These are phyloP conservation scores for Corchorus olitorius DNA, from an alignment of 345 rosid genomes.

Conservation along the genomic window DNA sequence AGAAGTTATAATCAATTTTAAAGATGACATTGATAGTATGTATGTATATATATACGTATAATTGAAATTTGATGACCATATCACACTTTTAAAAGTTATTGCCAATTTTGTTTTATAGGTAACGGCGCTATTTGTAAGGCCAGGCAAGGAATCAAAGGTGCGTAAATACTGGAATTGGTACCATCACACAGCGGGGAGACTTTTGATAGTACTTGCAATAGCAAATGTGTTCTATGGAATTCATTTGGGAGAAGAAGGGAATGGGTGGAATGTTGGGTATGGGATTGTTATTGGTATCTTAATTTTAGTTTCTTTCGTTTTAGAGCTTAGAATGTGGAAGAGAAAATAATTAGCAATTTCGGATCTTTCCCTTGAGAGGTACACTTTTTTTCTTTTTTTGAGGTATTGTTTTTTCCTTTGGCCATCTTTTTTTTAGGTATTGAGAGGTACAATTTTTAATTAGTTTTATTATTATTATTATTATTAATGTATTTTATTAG, in stretches of 20 bases:
- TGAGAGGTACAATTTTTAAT: no score
- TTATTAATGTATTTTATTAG: background rate
- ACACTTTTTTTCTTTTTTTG: background rate
- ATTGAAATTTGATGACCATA: background rate
- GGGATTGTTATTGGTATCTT: slow-evolving; percentile 51
- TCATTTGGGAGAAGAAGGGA: slow-evolving; percentile 58
- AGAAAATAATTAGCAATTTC: slow-evolving; percentile 25
- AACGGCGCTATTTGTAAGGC: slow-evolving; percentile 67
- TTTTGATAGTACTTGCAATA: slow-evolving; percentile 52
- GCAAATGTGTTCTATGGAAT: slow-evolving; percentile 85
- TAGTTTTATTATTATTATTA: background rate
- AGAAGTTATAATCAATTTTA: no score
- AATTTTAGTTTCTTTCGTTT: slow-evolving; percentile 30
- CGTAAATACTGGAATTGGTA: slow-evolving; percentile 85
- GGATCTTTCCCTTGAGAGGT: background rate
- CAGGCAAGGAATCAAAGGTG: slow-evolving; percentile 53
- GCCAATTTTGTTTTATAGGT: slow-evolving; percentile 32
- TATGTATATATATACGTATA: no score
- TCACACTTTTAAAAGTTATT: background rate
- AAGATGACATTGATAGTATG: no score
- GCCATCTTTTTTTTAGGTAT: no score
- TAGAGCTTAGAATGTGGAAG: slow-evolving; percentile 52
- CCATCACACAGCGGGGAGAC: slow-evolving; percentile 65
- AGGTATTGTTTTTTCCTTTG: no score
- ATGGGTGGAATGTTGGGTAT: slow-evolving; percentile 67